Base-by-base conservation (phyloP, 1,284 basidiomycete genomes). In the Boletus smithii region DNA sequence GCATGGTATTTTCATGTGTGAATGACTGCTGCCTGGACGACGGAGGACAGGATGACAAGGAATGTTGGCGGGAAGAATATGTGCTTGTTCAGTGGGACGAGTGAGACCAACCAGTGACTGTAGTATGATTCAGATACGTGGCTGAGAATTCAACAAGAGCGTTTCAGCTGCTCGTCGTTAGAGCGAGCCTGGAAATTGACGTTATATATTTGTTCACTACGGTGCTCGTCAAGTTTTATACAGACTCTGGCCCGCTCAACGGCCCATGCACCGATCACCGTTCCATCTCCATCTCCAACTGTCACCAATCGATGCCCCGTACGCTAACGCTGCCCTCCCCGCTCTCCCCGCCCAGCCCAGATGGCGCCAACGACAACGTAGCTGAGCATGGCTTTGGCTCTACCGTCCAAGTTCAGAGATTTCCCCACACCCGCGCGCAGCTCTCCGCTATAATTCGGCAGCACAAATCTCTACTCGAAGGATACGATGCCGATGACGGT, bases 351-450 rank as follows among this genome's bases (percentile, higher is more conserved):
- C 33, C 37, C 23, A 22, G 48, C 34, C 26, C 43, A 46, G 57
- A 58, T 16, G 27, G 38, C 42, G 1, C 31, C 55, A 50, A 42
- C 48, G 65, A 67, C 54, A 53, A 36, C 43, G 32, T 43, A 31
- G 49, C 41, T 22, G 65, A 63, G 31, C 46, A 44, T 7, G 50
- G 52, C 35, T 35, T 53, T 33, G 49, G 42, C 14, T 43, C 31
- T 23, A 47, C 41, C 4, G 38, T 48, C 43, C 65, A 64, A n/a
- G 54, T 61, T 16, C 63, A 64, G 55, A 79, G 79, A 61, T 89
- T 85, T 66, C 84, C 87, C 34, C 88, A 91, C 63, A 88, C 85
- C 23, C 78, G 84, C 14, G 88, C 88, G 4, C 85, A 88, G 69
- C 76, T 91, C 27, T 73, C 78, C 20, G 75, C 79, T 32, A 80